Evolutionary conservation across 768 basidiomycete species (phyloP), one percentile per base, ranked within the genome.

Genomic region (Hebeloma cylindrosporum): DNA sequence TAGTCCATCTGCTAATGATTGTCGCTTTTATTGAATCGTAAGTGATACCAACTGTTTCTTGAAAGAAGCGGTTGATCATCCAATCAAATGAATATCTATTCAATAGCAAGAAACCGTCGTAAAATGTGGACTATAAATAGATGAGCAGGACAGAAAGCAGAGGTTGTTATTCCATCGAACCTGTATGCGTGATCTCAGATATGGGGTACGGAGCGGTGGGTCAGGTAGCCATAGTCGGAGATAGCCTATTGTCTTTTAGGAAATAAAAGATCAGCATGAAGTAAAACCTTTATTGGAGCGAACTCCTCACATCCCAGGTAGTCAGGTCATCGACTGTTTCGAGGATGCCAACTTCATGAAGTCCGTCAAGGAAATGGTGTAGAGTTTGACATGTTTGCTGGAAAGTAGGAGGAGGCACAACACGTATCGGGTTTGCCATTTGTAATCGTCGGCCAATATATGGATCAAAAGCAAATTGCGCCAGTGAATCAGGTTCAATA

Each of bases 361-460:
- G 75, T 2, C 76, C 80, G 29, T 80, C 73, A 11, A 89, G 54
- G 20, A 85, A 57, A 1, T 55, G 60, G 5, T 69, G 60, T 1
- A 88, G 51, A 1, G 69, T 65, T 20, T 71, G 53, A 78, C 83
- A 90, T 0, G 74, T 77, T 2, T 69, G 59, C 22, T 73, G 65
- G 35, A 74, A 65, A 4, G 73, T 53, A 0, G 79, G 78, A 1
- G 82, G 56, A 18, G 70, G 64, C 7, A 88, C 65, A 4, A 79
- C 65, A n/a, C 83, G 78, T 14, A 86, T 75, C 0, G 88, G 88
- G 52, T 86, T 77, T 44, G 77, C 79, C 22, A 79, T 82, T 34
- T 79, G 79, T 2, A 91, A 68, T 20, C 74, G 71, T n/a, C 87
- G 80, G 2, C 79, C 75, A 35, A 88, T 76, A 40, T 74, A 70